Evolutionary conservation across 495 filamentous ascomycete species (phyloP).

Genomic region (Glarea lozoyensis): DNA sequence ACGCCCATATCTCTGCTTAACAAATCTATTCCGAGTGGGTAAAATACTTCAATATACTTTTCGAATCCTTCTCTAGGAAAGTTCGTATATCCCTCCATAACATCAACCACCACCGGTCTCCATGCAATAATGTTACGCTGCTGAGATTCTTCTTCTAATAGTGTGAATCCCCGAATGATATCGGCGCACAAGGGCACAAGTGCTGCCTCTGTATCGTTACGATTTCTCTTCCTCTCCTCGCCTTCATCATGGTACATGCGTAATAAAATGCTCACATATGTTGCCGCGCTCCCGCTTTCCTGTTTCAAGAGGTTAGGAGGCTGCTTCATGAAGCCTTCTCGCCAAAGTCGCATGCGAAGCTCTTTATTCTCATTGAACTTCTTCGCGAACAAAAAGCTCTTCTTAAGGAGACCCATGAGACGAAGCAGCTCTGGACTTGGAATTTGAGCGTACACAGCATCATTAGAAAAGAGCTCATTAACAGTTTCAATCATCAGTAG

Average conservation of each 20-base stretch:
- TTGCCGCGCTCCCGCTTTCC: constrained; percentile 83
- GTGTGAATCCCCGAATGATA: constrained; percentile 74
- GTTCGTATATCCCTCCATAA: constrained; percentile 87
- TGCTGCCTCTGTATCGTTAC: constrained; percentile 76
- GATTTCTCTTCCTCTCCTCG: constrained; percentile 69
- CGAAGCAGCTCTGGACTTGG: constrained; percentile 81
- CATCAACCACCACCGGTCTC: constrained; percentile 94
- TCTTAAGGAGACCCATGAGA: constrained; percentile 88
- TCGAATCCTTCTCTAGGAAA: constrained; percentile 80
- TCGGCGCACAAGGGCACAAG: constrained; percentile 91
- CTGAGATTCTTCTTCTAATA: constrained; percentile 87
- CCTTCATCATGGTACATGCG: constrained; percentile 92
- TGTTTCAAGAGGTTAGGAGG: constrained; percentile 98
- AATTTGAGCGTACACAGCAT: constrained; percentile 88
- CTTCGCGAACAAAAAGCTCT: constrained; percentile 90
- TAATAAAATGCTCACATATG: constrained; percentile 88
- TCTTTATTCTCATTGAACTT: constrained; percentile 97
- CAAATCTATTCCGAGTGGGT: constrained; percentile 77
- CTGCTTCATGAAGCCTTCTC: constrained; percentile 99
- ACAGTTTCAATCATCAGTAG: constrained; percentile 99
- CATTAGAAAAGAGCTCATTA: constrained; percentile 95
- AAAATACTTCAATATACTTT: constrained; percentile 72
- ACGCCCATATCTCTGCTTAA: constrained; percentile 68
- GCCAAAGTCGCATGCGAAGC: constrained; percentile 85
- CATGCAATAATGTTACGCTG: constrained; percentile 93